Evolutionary conservation across 192 early-diverging fungal genomes (phyloP).

Genomic region (Cetraspora pellucida): DNA sequence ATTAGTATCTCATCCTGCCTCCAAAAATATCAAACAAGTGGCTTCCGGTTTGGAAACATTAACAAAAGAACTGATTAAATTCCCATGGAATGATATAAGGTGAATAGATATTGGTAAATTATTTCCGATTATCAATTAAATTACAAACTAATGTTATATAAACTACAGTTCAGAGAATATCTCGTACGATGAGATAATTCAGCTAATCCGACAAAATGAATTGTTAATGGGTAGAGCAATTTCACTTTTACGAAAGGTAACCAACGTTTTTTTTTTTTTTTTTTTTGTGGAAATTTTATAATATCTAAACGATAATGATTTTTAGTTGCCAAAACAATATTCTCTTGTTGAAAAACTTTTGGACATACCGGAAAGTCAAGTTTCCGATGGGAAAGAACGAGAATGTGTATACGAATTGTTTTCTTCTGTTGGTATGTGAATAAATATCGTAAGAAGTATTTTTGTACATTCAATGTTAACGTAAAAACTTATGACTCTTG

Average conservation of each 20-base stretch:
- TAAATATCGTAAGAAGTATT: neutral
- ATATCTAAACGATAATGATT: slow-evolving; percentile 5
- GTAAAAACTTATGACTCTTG: slow-evolving; percentile 1
- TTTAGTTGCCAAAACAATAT: slow-evolving; percentile 63
- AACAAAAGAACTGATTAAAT: slow-evolving; percentile 37
- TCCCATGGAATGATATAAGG: slow-evolving; percentile 53
- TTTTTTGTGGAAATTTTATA: neutral
- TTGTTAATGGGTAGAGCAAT: slow-evolving; percentile 54
- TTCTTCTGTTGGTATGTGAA: slow-evolving; percentile 49
- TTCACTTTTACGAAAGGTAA: slow-evolving; percentile 59
- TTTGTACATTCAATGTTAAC: neutral
- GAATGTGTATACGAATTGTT: slow-evolving; percentile 60
- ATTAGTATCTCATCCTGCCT: slow-evolving; percentile 62
- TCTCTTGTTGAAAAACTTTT: slow-evolving; percentile 59
- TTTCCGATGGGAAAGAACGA: slow-evolving; percentile 56
- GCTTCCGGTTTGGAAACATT: slow-evolving; percentile 41
- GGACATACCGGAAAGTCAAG: slow-evolving; percentile 40
- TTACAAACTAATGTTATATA: neutral
- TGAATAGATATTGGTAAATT: slow-evolving; percentile 2
- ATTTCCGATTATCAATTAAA: neutral
- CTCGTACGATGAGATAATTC: slow-evolving; percentile 43
- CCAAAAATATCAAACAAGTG: slow-evolving; percentile 48
- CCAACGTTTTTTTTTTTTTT: too few relatives aligned
- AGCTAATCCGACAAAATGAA: slow-evolving; percentile 47
- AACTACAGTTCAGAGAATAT: slow-evolving; percentile 33